phyloP scores from a whole-genome alignment of 495 filamentous ascomycete genomes.

The Neurospora sublineolata region DNA sequence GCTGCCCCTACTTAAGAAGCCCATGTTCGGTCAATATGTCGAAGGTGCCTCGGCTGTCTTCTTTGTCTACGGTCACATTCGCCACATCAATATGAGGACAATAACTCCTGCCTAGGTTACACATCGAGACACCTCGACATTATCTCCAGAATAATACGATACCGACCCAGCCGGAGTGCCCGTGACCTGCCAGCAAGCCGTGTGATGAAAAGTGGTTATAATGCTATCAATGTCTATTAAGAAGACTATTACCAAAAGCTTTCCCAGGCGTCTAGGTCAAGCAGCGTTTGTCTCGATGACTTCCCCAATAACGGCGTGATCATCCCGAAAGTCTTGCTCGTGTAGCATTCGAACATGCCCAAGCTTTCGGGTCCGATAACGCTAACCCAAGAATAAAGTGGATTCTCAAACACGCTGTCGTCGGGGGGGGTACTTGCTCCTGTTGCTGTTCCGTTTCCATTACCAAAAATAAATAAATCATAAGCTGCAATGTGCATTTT shows the following conservation, averaged over 20 bases:
- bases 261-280: not conserved
- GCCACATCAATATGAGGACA: too few relatives aligned
- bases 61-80: not conserved
- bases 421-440: not conserved
- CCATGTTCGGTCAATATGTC: not conserved
- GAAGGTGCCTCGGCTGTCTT: too few relatives aligned
- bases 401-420: not conserved
- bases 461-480: not conserved
- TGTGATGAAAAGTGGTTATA: not conserved
- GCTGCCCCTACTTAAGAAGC: not conserved
- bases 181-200: too few relatives aligned
- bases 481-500: not conserved
- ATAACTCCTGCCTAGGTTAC: too few relatives aligned
- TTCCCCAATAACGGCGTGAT: not conserved
- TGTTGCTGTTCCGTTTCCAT: not conserved
- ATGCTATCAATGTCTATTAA: not conserved
- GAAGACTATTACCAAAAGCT: not conserved
- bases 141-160: too few relatives aligned
- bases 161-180: too few relatives aligned
- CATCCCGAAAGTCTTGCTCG: not conserved
- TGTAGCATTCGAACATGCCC: too few relatives aligned
- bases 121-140: too few relatives aligned
- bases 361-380: not conserved
- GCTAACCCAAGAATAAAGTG: not conserved
- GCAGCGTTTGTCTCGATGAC: not conserved